phyloP scores from a whole-genome alignment of 352 stramenopile species.

The Phytopythium oedochilum region DNA sequence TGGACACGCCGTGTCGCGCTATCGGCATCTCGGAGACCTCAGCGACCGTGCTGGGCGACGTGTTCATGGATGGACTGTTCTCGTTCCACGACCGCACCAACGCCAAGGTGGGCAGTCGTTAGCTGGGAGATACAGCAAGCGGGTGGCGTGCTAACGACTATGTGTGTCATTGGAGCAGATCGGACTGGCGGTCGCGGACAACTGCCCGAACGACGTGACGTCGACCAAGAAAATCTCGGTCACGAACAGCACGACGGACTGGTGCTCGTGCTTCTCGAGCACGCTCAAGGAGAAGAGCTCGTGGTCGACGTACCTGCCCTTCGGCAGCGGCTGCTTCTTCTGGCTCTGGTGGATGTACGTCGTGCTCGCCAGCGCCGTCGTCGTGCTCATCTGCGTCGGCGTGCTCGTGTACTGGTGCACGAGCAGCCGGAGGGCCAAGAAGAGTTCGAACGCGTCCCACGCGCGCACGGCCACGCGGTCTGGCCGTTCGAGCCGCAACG shows the following conservation, averaged over 20 bases:
- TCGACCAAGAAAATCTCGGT: conserved; percentile 72
- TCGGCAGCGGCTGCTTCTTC: conserved; percentile 70
- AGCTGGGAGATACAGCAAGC: no score
- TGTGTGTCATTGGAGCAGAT: conserved; percentile 12
- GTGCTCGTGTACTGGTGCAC: conserved; percentile 63
- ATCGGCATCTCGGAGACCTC: conserved; percentile 76
- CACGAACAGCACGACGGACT: conserved; percentile 37
- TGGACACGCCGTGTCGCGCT: conserved; percentile 49
- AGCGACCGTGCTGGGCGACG: conserved; percentile 65
- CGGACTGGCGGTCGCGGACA: conserved; percentile 64
- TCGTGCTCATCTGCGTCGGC: conserved; percentile 50
- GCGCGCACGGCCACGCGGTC: conserved; percentile 16
- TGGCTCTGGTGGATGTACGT: conserved; percentile 87
- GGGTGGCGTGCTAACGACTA: no score
- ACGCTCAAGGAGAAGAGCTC: conserved; percentile 53
- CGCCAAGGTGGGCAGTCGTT: conserved; percentile 15
- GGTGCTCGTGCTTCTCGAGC: conserved; percentile 69
- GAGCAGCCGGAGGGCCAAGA: conserved; percentile 38
- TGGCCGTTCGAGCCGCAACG: conserved; percentile 22
- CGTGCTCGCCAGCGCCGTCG: conserved; percentile 46
- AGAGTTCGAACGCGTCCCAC: conserved; percentile 6
- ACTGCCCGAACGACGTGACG: conserved; percentile 70
- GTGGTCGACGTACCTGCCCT: conserved; percentile 53
- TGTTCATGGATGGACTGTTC: conserved; percentile 85
- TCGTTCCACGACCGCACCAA: conserved; percentile 67